phyloP scores from a whole-genome alignment of 345 rosid genomes.

The Eucalyptus microcorys region DNA sequence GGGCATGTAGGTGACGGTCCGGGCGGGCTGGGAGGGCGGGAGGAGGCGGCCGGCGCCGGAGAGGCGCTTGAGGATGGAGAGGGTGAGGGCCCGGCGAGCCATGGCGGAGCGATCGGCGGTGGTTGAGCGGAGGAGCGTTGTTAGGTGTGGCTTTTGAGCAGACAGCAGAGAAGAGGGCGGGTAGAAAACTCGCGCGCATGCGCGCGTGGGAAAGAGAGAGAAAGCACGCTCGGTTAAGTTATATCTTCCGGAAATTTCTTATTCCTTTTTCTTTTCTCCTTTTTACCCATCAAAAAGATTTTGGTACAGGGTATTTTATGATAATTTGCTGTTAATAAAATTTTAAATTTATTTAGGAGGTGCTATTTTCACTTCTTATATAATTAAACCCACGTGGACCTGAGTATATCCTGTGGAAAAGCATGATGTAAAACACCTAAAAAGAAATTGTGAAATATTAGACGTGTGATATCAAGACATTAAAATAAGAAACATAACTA shows the following conservation, averaged over 20 bases:
- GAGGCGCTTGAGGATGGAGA: not conserved
- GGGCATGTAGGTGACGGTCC: slow-evolving; percentile 97
- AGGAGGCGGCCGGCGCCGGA: not conserved
- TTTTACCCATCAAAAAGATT: not conserved
- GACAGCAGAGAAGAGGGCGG: not conserved
- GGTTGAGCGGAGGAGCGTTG: not conserved
- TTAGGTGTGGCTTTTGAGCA: not conserved
- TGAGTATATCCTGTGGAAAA: too few species aligned
- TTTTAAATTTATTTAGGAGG: accelerated
- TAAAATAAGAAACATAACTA: too few species aligned
- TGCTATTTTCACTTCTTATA: too few species aligned
- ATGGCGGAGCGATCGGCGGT: not conserved
- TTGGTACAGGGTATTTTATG: not conserved
- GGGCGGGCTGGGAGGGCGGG: slow-evolving; percentile 1
- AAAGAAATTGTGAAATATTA: too few species aligned
- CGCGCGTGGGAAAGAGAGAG: not conserved
- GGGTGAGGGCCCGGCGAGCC: not conserved
- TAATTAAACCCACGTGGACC: too few species aligned
- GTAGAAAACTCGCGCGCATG: not conserved
- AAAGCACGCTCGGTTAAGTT: not conserved
- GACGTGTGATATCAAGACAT: accelerated
- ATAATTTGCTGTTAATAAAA: not conserved
- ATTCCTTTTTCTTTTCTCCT: not conserved
- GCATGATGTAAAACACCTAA: too few species aligned
- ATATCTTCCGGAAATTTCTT: not conserved